Base-by-base conservation (phyloP, 768 basidiomycete species). In the Aureoboletus auriporus region DNA sequence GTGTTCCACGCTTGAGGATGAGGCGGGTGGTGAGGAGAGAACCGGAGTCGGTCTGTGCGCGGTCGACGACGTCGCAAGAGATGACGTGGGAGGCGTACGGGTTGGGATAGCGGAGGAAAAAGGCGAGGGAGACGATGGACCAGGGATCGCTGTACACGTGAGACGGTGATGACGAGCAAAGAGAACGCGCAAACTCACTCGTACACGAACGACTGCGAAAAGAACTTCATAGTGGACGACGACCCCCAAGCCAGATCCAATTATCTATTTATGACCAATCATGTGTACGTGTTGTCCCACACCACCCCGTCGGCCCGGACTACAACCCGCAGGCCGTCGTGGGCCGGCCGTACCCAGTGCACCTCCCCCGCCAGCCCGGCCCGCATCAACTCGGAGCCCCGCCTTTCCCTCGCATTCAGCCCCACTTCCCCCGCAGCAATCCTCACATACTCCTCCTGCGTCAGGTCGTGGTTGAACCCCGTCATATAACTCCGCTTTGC, bases 51-150 rank as follows among this genome's bases (percentile, higher is more conserved):
- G 89, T 83, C 55, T 88, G 73, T 16, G 71, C 75, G 56, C 94
- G 88, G 46, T 89, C 88, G 55, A 98, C 83, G 61, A 97, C 93
- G 73, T 97, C 94, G 76, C 92, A 94, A 5, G 93, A 93, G 56
- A 94, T 71, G 66, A 98, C 86, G 71, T 98, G 94, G 33, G 88
- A 75, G 6, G 94, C 90, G 61, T 91, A 92, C 42, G 94, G 93
- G 65, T 96, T 97, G 4, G 94, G 94, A 69, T 96, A 98, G 54
- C 94, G 87, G 50, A 96, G 74, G 65, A 94, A 94, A 75, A 88
- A 96, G 11, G 94, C 94, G 54, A 95, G 76, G 16, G 94, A 83
- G 50, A 95, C 89, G 57, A 89, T 94, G 49, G 89, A 77, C 83
- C 94, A 93, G 67, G 93, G 82, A 80, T 96, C 91, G 76, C 93